phyloP scores from a whole-genome alignment of 1,139 yeast genomes.

The Geotrichum aggregatum region DNA sequence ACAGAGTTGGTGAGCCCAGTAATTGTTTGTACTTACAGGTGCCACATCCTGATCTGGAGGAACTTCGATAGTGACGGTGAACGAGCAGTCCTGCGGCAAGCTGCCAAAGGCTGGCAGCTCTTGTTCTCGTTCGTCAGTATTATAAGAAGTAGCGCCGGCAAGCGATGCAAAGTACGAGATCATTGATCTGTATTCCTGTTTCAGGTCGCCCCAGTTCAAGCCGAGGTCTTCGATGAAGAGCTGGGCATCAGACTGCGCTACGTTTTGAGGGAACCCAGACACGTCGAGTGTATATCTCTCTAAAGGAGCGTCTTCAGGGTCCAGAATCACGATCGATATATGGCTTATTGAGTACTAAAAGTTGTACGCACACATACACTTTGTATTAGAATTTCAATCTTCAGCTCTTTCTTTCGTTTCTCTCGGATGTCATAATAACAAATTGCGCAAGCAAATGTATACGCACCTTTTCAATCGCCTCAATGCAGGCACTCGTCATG shows the following conservation, averaged over 20 bases:
- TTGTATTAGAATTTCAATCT: neutral
- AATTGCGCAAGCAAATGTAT: too few relatives aligned
- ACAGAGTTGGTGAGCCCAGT: neutral
- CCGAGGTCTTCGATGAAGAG: neutral
- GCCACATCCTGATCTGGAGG: neutral
- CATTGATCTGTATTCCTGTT: conserved; percentile 23
- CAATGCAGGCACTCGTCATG: conserved; percentile 32
- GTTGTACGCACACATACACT: too few relatives aligned
- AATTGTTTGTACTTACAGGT: neutral
- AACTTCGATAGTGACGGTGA: conserved; percentile 15
- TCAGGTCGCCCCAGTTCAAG: conserved; percentile 18
- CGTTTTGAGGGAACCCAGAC: conserved; percentile 28
- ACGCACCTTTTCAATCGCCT: conserved; percentile 29
- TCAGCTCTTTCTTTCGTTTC: neutral
- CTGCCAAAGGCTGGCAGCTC: neutral
- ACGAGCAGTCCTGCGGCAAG: conserved; percentile 4
- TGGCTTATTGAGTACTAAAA: conserved; percentile 1
- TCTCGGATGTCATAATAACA: conserved; percentile 31
- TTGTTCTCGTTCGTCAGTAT: conserved; percentile 1
- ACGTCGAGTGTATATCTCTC: conserved; percentile 38
- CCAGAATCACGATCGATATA: conserved; percentile 24
- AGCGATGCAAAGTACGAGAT: conserved; percentile 2
- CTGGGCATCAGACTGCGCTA: neutral
- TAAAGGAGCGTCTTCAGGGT: conserved; percentile 27
- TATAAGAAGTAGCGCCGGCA: neutral